Evolutionary conservation across 805 yeast genomes (phyloP), one percentile per base, ranked within the genome.

Genomic region (Martiniozyma abietophila): DNA sequence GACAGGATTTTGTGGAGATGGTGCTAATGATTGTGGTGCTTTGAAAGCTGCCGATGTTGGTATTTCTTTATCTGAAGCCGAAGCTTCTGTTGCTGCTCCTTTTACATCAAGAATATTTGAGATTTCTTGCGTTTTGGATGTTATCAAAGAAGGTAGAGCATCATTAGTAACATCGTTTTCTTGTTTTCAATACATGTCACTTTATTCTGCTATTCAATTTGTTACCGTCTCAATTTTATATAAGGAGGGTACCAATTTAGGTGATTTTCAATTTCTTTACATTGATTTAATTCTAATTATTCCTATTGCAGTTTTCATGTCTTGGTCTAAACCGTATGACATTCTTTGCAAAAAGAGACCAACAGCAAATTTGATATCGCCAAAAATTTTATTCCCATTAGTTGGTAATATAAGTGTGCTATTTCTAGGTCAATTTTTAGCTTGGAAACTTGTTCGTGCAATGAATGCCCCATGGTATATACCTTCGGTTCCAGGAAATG

Each of bases 11-110:
- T 92, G 97, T 60, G 99, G 99, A 24, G 99, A 92, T 61, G 99
- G 99, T 44, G 99, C 99, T 5, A 92, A 92, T 58, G 99, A 92
- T 53, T 92, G 97, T 59, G 98, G 98, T 46, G 99, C 99, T 0
- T 64, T 92, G 38, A 92, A 89, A 50, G 95, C 96, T 10, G 97
- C 98, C 0, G 95, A 92, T 59, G 95, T 94, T 32, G 99, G 99
- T 12, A 76, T 92, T 14, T 89, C 97, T 0, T 61, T 92, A 31
- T 83, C 95, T 19, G 98, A 92, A 54, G 98, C 97, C 0, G 99
- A 92, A 53, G 98, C 98, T 0, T 82, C 95, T 3, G 96, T 92
- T 12, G 98, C 98, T 1, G 98, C 98, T 1, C 98, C 99, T 3
- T 92, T 92, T 55, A 92, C 99, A 0, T 84, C 95, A 1, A 69